Base-by-base conservation (phyloP, 1,284 basidiomycete genomes). In the Leucoagaricus sp. region DNA sequence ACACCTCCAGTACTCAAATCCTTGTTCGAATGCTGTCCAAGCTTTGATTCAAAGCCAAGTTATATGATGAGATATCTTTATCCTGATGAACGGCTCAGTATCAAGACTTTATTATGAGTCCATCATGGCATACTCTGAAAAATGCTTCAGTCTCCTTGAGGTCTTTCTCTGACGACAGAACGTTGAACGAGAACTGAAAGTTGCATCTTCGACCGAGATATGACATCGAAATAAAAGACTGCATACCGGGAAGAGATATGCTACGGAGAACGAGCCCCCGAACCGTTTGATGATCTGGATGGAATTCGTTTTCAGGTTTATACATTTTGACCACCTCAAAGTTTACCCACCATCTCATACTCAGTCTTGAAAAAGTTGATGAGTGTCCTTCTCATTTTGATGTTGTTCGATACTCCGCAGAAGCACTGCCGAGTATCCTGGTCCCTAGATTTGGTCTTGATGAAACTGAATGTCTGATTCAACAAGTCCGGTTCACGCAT, bases 111-210 rank as follows among this genome's bases (percentile, higher is more conserved):
- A n/a, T n/a, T n/a, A 56, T 29, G 23, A 9, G 36, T 44, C 52
- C 21, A 42, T 58, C 33, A 42, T 33, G 31, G 53, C 73, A 52
- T 63, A 82, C 84, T 77, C 85, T 80, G 72, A 89, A 90, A 77
- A 91, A 95, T 3, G 71, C 77, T 50, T 84, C 82, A 21, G 86
- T 80, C 6, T 78, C 78, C 49, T 85, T 72, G 26, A 85, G 81
- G 72, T 97, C 95, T 62, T 85, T 73, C 63, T 87, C 76, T n/a
- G 81, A 84, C n/a, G 87, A 84, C 59, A 97, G 77, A 36, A 74
- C 71, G 26, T 74, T 72, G 71, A 94, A 85, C 6, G 85, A 76
- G 55, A 76, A 74, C 84, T 87, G 59, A 40, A 48, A 34, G 49
- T 31, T 47, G 25, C n/a, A n/a, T n/a, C n/a, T n/a, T n/a, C n/a